These are phyloP conservation scores for Neurospora crassa DNA, from an alignment of 2,329 filamentous ascomycete genomes.

Conservation along the genomic window DNA sequence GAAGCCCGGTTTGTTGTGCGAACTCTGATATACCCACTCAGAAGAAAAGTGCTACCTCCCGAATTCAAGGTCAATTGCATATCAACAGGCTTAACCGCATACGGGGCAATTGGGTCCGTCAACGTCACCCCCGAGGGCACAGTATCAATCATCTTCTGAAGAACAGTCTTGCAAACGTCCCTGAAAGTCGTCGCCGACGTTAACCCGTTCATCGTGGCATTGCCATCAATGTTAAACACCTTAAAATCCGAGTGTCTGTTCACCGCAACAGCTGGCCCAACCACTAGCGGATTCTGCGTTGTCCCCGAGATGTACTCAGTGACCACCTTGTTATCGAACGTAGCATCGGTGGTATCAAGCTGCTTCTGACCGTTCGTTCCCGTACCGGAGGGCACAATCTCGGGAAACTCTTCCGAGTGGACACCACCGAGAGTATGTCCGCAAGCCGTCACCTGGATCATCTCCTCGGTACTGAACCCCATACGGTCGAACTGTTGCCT, in stretches of 20 bases:
- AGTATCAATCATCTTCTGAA: slow-evolving; percentile 53
- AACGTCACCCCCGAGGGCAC: slow-evolving; percentile 43
- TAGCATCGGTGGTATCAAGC: slow-evolving; percentile 37
- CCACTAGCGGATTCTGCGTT: slow-evolving; percentile 45
- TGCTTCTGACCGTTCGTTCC: slow-evolving; percentile 32
- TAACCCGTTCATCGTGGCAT: slow-evolving; percentile 43
- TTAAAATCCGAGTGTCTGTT: slow-evolving; percentile 44
- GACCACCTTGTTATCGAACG: slow-evolving; percentile 48
- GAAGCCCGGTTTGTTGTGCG: slow-evolving; percentile 38
- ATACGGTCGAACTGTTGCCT: slow-evolving; percentile 45
- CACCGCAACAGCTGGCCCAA: slow-evolving; percentile 35
- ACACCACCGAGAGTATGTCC: slow-evolving; percentile 54
- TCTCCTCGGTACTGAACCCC: slow-evolving; percentile 46
- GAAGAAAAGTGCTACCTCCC: slow-evolving; percentile 36
- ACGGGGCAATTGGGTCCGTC: slow-evolving; percentile 42
- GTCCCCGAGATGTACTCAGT: slow-evolving; percentile 46
- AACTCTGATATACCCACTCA: slow-evolving; percentile 48
- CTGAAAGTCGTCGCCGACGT: slow-evolving; percentile 34
- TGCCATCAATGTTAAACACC: slow-evolving; percentile 45
- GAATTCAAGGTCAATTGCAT: slow-evolving; percentile 44
- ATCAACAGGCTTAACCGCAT: slow-evolving; percentile 49
- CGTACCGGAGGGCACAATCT: slow-evolving; percentile 37
- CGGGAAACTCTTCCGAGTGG: slow-evolving; percentile 42
- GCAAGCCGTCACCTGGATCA: slow-evolving; percentile 52
- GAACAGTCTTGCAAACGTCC: slow-evolving; percentile 37